Conservation (phyloP, 2,329 filamentous ascomycete genomes). For the Venturia carpophila region DNA sequence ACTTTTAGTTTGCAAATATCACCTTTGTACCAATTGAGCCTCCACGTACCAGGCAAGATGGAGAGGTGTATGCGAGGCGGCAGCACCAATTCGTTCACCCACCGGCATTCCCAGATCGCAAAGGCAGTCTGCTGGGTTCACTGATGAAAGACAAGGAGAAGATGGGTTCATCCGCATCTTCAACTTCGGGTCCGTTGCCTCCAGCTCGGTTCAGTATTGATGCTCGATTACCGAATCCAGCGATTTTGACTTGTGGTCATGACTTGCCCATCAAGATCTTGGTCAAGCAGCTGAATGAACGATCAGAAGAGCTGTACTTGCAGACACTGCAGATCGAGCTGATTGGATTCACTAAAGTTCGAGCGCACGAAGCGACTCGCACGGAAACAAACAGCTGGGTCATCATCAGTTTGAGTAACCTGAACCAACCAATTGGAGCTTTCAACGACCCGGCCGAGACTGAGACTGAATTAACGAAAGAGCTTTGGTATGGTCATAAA, state of each 20-base stretch:
- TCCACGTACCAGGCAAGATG: slow-evolving; percentile 60
- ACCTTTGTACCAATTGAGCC: slow-evolving; percentile 92
- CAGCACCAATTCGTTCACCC: slow-evolving; percentile 49
- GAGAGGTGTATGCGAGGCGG: slow-evolving; percentile 78
- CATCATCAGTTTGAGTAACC: slow-evolving; percentile 61
- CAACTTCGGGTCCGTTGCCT: slow-evolving; percentile 24
- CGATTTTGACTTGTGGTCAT: slow-evolving; percentile 83
- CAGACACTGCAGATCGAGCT: slow-evolving; percentile 75
- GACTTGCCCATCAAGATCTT: slow-evolving; percentile 74
- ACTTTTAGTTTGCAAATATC: slow-evolving; percentile 40
- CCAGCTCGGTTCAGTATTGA: slow-evolving; percentile 64
- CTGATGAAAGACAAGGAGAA: slow-evolving; percentile 11
- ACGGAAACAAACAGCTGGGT: slow-evolving; percentile 69
- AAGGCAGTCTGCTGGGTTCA: slow-evolving; percentile 11
- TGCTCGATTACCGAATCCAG: slow-evolving; percentile 75
- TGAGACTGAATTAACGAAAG: slow-evolving; percentile 61
- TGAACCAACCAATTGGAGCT: slow-evolving; percentile 62
- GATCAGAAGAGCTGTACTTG: slow-evolving; percentile 63
- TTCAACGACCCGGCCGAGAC: slow-evolving; percentile 51
- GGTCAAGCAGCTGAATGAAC: slow-evolving; percentile 65
- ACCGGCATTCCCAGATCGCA: slow-evolving; percentile 9
- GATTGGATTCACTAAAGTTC: slow-evolving; percentile 69
- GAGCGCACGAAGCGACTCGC: slow-evolving; percentile 66
- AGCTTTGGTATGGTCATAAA: slow-evolving; percentile 62
- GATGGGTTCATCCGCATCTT: slow-evolving; percentile 12